Conservation (phyloP, 352 stramenopile genomes). For the Phytophthora fragariae region DNA sequence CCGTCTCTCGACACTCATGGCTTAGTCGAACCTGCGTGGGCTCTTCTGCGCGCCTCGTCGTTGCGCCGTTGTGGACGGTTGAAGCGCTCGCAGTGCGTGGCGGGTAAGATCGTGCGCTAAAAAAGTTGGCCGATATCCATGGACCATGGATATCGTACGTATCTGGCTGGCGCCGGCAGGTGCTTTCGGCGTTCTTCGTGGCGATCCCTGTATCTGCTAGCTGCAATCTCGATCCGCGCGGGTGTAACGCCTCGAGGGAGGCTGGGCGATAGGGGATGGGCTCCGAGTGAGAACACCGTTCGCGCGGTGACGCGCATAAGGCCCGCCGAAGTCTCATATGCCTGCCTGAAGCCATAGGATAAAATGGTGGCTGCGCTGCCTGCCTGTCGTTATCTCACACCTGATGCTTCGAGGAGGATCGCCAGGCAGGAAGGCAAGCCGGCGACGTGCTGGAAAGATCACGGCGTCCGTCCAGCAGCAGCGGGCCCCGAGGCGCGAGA, state of each 20-base stretch:
- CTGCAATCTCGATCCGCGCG: background rate
- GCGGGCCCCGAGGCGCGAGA: background rate
- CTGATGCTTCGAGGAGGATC: too few relatives aligned
- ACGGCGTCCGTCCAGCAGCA: too few relatives aligned
- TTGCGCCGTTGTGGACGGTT: constrained; percentile 1
- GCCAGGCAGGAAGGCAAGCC: too few relatives aligned
- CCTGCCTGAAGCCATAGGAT: background rate
- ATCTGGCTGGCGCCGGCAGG: background rate
- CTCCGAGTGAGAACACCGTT: constrained; percentile 7
- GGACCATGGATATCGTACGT: too few relatives aligned
- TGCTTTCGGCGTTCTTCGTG: too few relatives aligned
- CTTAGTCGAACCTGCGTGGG: constrained; percentile 2
- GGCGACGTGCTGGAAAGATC: too few relatives aligned
- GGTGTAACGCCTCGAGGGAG: background rate
- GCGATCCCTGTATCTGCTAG: background rate
- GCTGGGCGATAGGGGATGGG: background rate
- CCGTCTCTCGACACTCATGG: background rate
- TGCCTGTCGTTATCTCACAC: background rate
- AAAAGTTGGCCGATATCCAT: constrained; percentile 9
- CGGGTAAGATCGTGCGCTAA: constrained; percentile 19
- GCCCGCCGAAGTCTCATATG: background rate
- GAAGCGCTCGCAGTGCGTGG: background rate
- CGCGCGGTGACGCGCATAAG: background rate
- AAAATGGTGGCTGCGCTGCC: background rate
- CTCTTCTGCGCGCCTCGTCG: background rate